Base-by-base conservation (phyloP, 345 rosid species). In the Populus deltoides region DNA sequence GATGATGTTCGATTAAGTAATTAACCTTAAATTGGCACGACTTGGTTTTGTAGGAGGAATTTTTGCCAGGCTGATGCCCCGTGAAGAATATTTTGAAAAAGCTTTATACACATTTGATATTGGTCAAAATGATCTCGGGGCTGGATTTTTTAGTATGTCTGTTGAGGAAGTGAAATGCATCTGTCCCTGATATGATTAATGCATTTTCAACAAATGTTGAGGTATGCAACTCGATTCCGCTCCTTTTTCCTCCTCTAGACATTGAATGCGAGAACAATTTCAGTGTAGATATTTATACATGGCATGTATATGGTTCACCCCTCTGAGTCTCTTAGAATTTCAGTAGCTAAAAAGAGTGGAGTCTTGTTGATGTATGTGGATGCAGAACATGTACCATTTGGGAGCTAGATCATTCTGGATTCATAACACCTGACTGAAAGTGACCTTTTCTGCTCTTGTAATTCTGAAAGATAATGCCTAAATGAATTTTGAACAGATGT, bases 401-500 rank as follows among this genome's bases (percentile, higher is more conserved):
- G 92, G 92, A 35, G 93, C 75, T 3, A 83, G 88, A 62, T 79
- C 87, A 31, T 92, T 87, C 80, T 92, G 94, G 97, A 84, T 90
- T 75, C 97, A 89, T 75, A 88, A 84, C 79, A 92, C 97, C 4
- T 41, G 45, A 41, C 36, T 33, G 36, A 41, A 33, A 41, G 45
- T 11, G 45, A 41, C 15, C 11, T 41, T 41, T 10, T 41, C 45
- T 41, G 45, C 13, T 41, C 15, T 41, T 41, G 15, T 10, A 41
- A 10, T 41, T 41, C 45, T 41, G 45, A 41, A 41, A 41, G 45
- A 10, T 38, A 1, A 7, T 6, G 39, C 39, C 7, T 36, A 8
- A 7, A 38, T 41, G 45, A 41, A 41, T 41, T 10, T 0, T 41
- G 45, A 41, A 38, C 41, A 38, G 41, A 38, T 38, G 41, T 7